Base-by-base conservation (phyloP, 176 grass and related monocot genomes). In the Cenchrus americanus region DNA sequence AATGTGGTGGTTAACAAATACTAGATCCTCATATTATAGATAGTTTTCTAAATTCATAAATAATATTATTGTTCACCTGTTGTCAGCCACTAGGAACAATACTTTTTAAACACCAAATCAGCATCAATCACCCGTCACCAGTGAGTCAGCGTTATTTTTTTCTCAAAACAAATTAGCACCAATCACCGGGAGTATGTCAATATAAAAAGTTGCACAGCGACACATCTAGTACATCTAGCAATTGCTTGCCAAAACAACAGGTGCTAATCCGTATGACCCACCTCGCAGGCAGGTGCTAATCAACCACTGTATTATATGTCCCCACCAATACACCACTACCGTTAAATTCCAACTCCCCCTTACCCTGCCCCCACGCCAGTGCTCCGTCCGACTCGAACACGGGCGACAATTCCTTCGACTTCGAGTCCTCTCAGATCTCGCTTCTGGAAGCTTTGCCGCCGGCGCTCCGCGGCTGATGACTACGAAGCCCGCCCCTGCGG, bases 361-460 rank as follows among this genome's bases (percentile, higher is more conserved):
- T 12, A 0, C 21, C 48, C 17, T 73, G 34, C 34, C 76, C 52
- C 19, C 54, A 63, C 59, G 21, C 6, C 77, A 40, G 37, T 21
- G 24, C 55, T 64, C 46, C 64, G 18, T 64, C 46, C 64, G 18
- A 48, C 27, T 27, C 7, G 11, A 86, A 57, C 83, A 27, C 71
- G 47, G 19, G 58, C 71, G 69, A 75, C 40, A 34, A 73, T 49
- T 82, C 70, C 65, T 72, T 78, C 73, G 15, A 15, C 65, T 72
- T 78, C 73, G 15, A 15, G 21, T n/a, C 41, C 11, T 19, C 40
- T n/a, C 76, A 83, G 88, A 90, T 90, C 88, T 73, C 50, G 73
- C 78, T 83, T 75, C 84, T 75, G 23, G 80, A 90, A 90, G 43
- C 68, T 90, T 87, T 30, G 52, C 2, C 30, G 6, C 66, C 10